Percentiles rank a stretch among this genome's conserved stretches.
Conservation (phyloP, 23 red algal species). For the Rhodosorus marinus region DNA sequence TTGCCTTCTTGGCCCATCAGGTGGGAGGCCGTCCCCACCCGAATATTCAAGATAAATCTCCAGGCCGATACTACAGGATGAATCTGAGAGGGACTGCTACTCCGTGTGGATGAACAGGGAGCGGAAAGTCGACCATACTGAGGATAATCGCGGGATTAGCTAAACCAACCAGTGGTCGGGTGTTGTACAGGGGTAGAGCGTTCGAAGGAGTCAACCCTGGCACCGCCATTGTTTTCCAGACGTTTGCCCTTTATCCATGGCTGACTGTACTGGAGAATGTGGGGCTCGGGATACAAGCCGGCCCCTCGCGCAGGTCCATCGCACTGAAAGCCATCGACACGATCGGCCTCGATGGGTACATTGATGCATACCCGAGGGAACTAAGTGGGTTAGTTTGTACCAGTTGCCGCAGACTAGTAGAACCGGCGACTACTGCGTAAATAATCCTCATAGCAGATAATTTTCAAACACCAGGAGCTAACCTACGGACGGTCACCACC, state of each 20-base stretch:
- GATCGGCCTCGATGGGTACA: constrained; percentile 97
- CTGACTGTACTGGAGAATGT: constrained; percentile 95
- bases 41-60: too few relatives aligned
- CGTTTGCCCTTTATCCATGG: constrained; percentile 97
- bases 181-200: constrained; percentile 42
- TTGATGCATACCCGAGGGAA: constrained; percentile 85
- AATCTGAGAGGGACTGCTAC: constrained; percentile 7
- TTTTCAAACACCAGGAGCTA: neutral
- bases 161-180: constrained; percentile 32
- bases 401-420: too few relatives aligned
- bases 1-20: constrained; percentile 76
- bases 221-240: constrained; percentile 90
- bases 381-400: too few relatives aligned
- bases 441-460: too few relatives aligned
- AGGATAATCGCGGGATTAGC: constrained; percentile 77
- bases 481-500: neutral
- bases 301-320: constrained; percentile 4
- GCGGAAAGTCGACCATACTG: constrained; percentile 90
- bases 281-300: constrained; percentile 34
- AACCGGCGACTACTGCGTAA: too few relatives aligned
- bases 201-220: constrained; percentile 61
- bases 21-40: too few relatives aligned
- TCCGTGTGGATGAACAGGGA: constrained; percentile 4
- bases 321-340: constrained; percentile 66
- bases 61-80: neutral